A percentile compares a stretch with the other conserved stretches of the same genome.
Evolutionary conservation across 441 rosid species (phyloP).

Genomic region (Croton setiger): DNA sequence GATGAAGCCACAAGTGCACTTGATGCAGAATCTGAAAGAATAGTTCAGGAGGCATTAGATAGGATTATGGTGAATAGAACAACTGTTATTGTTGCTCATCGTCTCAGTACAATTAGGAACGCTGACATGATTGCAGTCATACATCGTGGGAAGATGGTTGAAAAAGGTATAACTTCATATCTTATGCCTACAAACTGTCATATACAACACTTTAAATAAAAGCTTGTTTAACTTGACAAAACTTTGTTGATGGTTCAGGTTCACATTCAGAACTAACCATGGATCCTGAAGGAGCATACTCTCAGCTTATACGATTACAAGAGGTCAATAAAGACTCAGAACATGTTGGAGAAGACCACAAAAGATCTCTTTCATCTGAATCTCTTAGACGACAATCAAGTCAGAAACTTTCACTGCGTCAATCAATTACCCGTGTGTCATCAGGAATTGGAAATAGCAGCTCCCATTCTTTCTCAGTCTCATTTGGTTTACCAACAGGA

Average conservation of each 20-base stretch:
- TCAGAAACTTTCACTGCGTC: no score
- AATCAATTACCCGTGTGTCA: constrained; percentile 20
- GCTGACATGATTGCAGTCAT: constrained; percentile 68
- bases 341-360: constrained; percentile 26
- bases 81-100: constrained; percentile 72
- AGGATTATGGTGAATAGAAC: constrained; percentile 72
- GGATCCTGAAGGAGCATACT: constrained; percentile 50
- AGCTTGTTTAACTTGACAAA: neutral
- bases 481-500: constrained; percentile 37
- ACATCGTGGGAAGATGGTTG: constrained; percentile 60
- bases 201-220: neutral
- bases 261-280: constrained; percentile 50
- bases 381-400: no score
- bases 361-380: constrained; percentile 3
- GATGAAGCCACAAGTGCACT: constrained; percentile 92
- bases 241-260: constrained; percentile 33
- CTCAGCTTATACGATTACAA: constrained; percentile 52
- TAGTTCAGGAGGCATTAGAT: constrained; percentile 75
- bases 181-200: neutral
- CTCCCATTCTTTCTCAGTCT: constrained; percentile 31
- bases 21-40: constrained; percentile 69
- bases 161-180: constrained; percentile 55
- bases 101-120: constrained; percentile 58
- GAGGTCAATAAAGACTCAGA: constrained; percentile 35
- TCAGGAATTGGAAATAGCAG: constrained; percentile 28